Evolutionary conservation across 306 rosid species (phyloP), one percentile per base, ranked within the genome.

Genomic region (Carpinus fangiana): DNA sequence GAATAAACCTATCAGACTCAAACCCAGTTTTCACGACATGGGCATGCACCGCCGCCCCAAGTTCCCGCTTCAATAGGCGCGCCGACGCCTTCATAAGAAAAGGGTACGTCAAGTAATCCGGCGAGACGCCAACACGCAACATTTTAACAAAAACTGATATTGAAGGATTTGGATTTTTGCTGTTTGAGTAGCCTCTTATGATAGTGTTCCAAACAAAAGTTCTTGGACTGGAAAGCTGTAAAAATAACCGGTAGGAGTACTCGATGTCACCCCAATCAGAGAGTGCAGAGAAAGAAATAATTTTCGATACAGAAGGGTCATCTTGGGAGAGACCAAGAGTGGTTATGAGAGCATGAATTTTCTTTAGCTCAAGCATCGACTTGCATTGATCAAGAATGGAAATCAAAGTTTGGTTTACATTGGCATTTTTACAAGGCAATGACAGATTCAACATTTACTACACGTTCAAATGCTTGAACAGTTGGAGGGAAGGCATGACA

Each of bases 21-120:
- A 81, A 87, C 74, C 97, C 90, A 45, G 83, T 78, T 81, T 74
- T 89, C 13, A 82, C 82, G 70, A 90, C 62, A 65, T 84, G 94
- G 20, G 90, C 83, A 81, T 90, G 97, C 79, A 93, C 83, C 9
- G 91, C 89, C 14, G 54, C 81, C 50, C 97, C 96, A 7, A 70
- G 79, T 76, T 87, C 77, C 74, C 31, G 86, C 74, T 84, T 86
- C 76, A 84, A 60, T 46, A 93, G 85, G 23, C 87, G 88, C 1
- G 98, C 85, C 0, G 93, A 85, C 9, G 96, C 96, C 86, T 93
- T 93, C 23, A 76, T 75, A 26, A 93, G 90, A 85, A 93, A 93
- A 55, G 96, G 98, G 86, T 87, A 93, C 53, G 97, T 90, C 50
- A 93, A 53, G 77, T 89, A 80, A 78, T 89, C 91, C 2, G 96